Evolutionary conservation across 2,329 filamentous ascomycete genomes (phyloP).

Genomic region (Aspergillus sp.): DNA sequence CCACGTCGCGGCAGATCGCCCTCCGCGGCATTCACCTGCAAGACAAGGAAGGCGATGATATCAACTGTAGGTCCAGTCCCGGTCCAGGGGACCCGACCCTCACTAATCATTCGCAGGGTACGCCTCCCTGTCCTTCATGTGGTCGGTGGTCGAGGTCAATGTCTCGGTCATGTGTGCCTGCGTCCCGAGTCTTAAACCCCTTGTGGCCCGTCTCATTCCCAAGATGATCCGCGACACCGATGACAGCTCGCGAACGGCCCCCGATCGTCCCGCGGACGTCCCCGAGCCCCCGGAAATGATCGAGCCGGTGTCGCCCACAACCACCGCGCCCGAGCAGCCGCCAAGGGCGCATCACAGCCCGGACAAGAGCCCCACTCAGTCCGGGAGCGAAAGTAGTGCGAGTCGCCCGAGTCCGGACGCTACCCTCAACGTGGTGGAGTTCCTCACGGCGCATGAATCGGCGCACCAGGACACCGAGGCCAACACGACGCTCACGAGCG

Average conservation of each 20-base stretch:
- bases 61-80: conserved; percentile 45
- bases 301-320: conserved; percentile 3
- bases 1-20: conserved; percentile 35
- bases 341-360: conserved; percentile 11
- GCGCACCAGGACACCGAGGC: conserved; percentile 27
- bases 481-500: conserved; percentile 40
- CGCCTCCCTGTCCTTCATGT: conserved; percentile 83
- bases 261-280: conserved; percentile 1
- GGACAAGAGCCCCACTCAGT: conserved; percentile 18
- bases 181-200: conserved; percentile 86
- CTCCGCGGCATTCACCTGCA: conserved; percentile 30
- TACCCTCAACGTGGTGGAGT: conserved; percentile 49
- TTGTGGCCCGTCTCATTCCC: conserved; percentile 65
- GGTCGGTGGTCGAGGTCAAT: conserved; percentile 90
- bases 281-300: conserved; percentile 3
- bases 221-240: conserved; percentile 53
- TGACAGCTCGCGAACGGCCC: conserved; percentile 20
- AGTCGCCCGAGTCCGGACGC: not conserved
- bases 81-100: not conserved
- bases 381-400: conserved; percentile 14
- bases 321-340: not conserved
- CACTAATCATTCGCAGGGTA: conserved; percentile 61
- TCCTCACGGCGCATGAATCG: conserved; percentile 51
- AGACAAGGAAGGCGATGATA: conserved; percentile 48
- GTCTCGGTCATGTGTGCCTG: conserved; percentile 87